A percentile compares a stretch with the other conserved stretches of the same genome.
Conservation (phyloP, 805 yeast genomes). For the Wickerhamomyces rabaulensis region DNA sequence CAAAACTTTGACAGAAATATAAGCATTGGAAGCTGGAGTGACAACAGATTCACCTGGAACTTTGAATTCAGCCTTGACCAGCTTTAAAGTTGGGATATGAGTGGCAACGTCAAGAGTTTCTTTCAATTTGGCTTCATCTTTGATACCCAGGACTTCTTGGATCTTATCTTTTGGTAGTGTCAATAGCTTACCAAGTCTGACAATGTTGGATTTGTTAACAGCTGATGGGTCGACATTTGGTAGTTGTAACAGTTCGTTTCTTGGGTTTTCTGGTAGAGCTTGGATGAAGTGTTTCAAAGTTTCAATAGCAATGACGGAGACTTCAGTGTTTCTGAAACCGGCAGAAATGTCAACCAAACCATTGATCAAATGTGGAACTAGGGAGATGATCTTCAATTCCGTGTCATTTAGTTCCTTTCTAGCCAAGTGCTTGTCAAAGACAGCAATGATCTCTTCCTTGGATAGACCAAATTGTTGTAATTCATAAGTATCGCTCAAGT, state of each 20-base stretch:
- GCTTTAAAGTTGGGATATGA: constrained; percentile 61
- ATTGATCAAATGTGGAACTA: constrained; percentile 57
- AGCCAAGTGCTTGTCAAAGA: constrained; percentile 54
- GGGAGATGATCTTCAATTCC: constrained; percentile 53
- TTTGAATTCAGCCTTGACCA: constrained; percentile 64
- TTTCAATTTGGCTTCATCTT: constrained; percentile 35
- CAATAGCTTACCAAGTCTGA: constrained; percentile 65
- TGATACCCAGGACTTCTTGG: constrained; percentile 50
- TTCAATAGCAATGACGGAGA: constrained; percentile 55
- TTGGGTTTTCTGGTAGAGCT: constrained; percentile 55
- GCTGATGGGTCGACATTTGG: constrained; percentile 59
- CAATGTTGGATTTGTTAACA: constrained; percentile 37
- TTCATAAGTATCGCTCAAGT: constrained; percentile 67
- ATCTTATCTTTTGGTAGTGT: constrained; percentile 53
- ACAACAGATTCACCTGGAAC: constrained; percentile 83
- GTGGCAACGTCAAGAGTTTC: constrained; percentile 52
- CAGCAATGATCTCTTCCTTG: constrained; percentile 41
- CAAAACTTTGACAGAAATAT: constrained; percentile 68
- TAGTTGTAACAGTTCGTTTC: constrained; percentile 71
- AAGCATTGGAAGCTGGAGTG: constrained; percentile 69
- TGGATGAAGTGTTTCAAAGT: constrained; percentile 69
- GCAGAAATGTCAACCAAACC: constrained; percentile 81
- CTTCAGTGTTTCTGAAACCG: constrained; percentile 67
- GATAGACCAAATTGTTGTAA: constrained; percentile 40
- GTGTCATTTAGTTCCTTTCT: constrained; percentile 34